Percentiles rank a stretch among this genome's conserved stretches.
Evolutionary conservation across 805 yeast genomes (phyloP).

Genomic region (Saccharomyces paradoxus): DNA sequence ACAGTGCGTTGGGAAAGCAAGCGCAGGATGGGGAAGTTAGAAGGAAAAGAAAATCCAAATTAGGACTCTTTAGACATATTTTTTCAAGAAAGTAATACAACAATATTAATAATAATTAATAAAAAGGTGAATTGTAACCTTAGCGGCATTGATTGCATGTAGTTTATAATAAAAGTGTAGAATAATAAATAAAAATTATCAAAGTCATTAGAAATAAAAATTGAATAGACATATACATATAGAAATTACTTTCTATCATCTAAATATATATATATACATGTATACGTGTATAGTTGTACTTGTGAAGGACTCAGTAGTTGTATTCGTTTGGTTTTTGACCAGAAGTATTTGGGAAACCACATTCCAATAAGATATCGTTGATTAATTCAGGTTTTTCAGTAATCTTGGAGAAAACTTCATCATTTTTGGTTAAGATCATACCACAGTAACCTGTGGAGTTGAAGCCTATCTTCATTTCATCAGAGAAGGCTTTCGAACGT

Average conservation of each 20-base stretch:
- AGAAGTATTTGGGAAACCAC: constrained; percentile 56
- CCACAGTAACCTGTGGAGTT: constrained; percentile 82
- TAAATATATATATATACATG: neutral
- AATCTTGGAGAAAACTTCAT: constrained; percentile 44
- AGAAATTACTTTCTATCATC: neutral
- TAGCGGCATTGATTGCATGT: neutral
- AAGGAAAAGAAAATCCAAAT: neutral
- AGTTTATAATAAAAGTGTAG: neutral
- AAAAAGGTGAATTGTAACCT: neutral
- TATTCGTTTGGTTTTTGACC: constrained; percentile 49
- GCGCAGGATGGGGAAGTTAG: neutral
- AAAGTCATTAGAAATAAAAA: neutral
- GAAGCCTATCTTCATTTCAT: constrained; percentile 43
- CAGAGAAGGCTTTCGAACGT: constrained; percentile 44
- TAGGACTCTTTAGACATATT: neutral
- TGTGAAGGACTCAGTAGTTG: constrained; percentile 37
- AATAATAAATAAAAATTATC: neutral
- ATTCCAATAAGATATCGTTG: constrained; percentile 41
- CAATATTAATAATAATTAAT: neutral
- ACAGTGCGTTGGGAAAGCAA: neutral
- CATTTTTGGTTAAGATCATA: constrained; percentile 63
- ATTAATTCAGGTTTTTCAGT: constrained; percentile 39
- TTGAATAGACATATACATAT: neutral
- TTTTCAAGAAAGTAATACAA: neutral
- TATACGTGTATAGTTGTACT: neutral